phyloP scores from a whole-genome alignment of 2,329 filamentous ascomycete genomes.

The Trichophyton schoenleinii region DNA sequence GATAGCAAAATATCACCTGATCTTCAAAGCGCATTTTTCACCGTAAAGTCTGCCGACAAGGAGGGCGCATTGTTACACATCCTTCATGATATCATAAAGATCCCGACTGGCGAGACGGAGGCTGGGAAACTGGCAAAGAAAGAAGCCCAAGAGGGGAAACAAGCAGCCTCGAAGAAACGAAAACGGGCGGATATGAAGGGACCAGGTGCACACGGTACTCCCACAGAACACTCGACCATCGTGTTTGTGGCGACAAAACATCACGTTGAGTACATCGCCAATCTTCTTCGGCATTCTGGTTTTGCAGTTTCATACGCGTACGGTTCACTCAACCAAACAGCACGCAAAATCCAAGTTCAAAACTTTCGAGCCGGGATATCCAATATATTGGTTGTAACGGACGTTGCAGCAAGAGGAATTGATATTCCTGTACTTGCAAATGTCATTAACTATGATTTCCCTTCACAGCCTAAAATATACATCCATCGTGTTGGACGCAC shows the following conservation, averaged over 20 bases:
- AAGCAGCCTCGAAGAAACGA: slow-evolving; percentile 32
- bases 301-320: slow-evolving; percentile 92
- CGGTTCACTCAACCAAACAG: slow-evolving; percentile 85
- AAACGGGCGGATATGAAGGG: slow-evolving; percentile 39
- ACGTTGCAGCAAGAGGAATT: slow-evolving; percentile 91
- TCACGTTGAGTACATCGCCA: slow-evolving; percentile 84
- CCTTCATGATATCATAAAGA: slow-evolving; percentile 81
- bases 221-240: slow-evolving; percentile 84
- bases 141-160: slow-evolving; percentile 36
- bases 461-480: slow-evolving; percentile 90
- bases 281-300: slow-evolving; percentile 64
- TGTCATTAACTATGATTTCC: slow-evolving; percentile 98
- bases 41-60: slow-evolving; percentile 82
- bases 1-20: slow-evolving; percentile 95
- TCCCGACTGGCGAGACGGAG: slow-evolving; percentile 58
- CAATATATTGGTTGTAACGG: slow-evolving; percentile 88
- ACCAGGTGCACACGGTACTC: slow-evolving; percentile 50
- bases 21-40: slow-evolving; percentile 90
- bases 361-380: slow-evolving; percentile 74
- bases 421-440: slow-evolving; percentile 94
- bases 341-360: slow-evolving; percentile 81
- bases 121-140: slow-evolving; percentile 35
- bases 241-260: slow-evolving; percentile 93
- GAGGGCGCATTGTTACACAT: slow-evolving; percentile 85
- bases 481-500: slow-evolving; percentile 94